Conservation (phyloP, 2,329 filamentous ascomycete genomes). For the Emergomyces africanus region DNA sequence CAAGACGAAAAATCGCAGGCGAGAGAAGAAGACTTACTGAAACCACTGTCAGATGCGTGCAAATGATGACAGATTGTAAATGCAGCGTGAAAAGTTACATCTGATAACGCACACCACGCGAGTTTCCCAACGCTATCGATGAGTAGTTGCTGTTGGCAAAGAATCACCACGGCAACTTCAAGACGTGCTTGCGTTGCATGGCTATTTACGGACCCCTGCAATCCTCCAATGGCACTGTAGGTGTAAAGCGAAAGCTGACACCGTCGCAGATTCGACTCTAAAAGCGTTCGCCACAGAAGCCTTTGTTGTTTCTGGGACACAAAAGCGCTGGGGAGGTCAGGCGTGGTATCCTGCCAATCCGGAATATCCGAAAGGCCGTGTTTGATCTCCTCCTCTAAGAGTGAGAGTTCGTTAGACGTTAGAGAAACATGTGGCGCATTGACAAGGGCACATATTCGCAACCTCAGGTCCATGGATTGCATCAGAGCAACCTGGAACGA, state of each 20-base stretch:
- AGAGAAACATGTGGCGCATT: constrained; percentile 13
- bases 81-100: constrained; percentile 26
- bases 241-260: constrained; percentile 28
- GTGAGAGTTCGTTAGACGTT: constrained; percentile 26
- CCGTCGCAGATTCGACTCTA: constrained; percentile 25
- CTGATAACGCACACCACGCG: constrained; percentile 23
- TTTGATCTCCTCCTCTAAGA: constrained; percentile 27
- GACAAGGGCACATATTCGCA: constrained; percentile 14
- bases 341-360: constrained; percentile 15
- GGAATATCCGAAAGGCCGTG: constrained; percentile 24
- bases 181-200: constrained; percentile 24
- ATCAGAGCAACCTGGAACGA: constrained; percentile 22
- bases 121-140: constrained; percentile 19
- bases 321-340: constrained; percentile 11
- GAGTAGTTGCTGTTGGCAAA: constrained; percentile 24
- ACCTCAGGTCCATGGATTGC: constrained; percentile 14
- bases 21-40: constrained; percentile 11
- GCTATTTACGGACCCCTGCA: constrained; percentile 20
- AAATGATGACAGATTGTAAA: constrained; percentile 27
- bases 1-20: not conserved
- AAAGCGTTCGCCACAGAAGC: constrained; percentile 20
- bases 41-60: constrained; percentile 15
- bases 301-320: constrained; percentile 19
- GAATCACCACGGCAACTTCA: constrained; percentile 25
- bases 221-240: constrained; percentile 25